Base-by-base conservation (phyloP, 2,329 filamentous ascomycete genomes). In the Xylaria sp. region DNA sequence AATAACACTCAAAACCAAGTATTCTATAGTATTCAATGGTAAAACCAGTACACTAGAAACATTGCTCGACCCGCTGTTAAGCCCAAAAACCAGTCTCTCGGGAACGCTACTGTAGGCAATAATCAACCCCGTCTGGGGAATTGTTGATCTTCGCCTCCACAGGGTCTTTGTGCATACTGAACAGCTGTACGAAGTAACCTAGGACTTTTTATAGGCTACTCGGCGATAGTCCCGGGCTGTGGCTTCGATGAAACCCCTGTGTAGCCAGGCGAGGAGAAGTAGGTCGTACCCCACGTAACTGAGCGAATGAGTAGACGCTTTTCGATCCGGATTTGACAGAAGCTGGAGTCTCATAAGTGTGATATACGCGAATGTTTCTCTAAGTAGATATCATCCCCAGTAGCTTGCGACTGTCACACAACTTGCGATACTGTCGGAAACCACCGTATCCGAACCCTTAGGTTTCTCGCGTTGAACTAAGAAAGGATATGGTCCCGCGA, bases 31-130 rank as follows among this genome's bases (percentile, higher is more conserved):
- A 67, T 63, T 63, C 26, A 48, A 62, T 26, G 58, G 46, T 61
- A 64, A 64, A 49, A 62, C 56, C 23, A 31, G 42, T 13, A 48
- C 13, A 48, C 33, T 23, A 26, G 20, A 23, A 59, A 40, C 23
- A 46, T 20, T 38, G 49, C 46, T 59, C 15, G 36, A 68, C 53
- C 31, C 40, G 58, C 65, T 36, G 36, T 38, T 48, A 59, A 61
- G 54, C 54, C 62, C 56, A 31, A 20, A 67, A 66, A 63, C 65
- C 65, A 46, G 61, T 48, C 49, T 53, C 66, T 70, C 48, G 68
- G 65, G 65, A 65, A 53, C 49, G 54, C 44, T 62, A 61, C 61
- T n/a, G 61, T 60, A 58, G 15, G 38, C 17, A 58, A 58, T 13
- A 42, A 40, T 28, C 28, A 13, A 42, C 40, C 38, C 38, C 40